These are phyloP conservation scores for Ambrosia hybrid DNA, from an alignment of 140 eudicot species.

Conservation along the genomic window DNA sequence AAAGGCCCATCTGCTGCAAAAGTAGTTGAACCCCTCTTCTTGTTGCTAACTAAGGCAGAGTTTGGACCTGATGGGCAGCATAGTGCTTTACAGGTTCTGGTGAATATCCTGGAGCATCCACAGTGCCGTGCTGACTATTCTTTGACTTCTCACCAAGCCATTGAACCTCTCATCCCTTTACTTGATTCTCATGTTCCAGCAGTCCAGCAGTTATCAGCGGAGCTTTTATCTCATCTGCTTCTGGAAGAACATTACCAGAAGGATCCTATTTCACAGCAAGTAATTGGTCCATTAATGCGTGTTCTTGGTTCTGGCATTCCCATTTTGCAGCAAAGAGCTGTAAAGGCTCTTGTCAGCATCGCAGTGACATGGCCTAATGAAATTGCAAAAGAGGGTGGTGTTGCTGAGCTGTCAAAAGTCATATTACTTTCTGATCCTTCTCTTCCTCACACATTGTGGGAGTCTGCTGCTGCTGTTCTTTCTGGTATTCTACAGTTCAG, in stretches of 20 bases:
- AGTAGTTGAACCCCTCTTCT: conserved; percentile 91
- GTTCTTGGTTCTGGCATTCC: conserved; percentile 87
- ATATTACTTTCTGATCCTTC: conserved; percentile 75
- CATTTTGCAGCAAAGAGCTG: conserved; percentile 90
- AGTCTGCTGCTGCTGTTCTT: conserved; percentile 82
- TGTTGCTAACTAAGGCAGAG: conserved; percentile 61
- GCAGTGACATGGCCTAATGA: too few relatives aligned
- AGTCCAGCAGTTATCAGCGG: conserved; percentile 94
- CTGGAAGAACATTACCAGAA: conserved; percentile 87
- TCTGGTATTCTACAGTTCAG: conserved; percentile 88
- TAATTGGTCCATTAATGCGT: conserved; percentile 85
- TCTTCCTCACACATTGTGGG: conserved; percentile 93
- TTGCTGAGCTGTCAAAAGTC: conserved; percentile 22
- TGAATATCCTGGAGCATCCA: conserved; percentile 85
- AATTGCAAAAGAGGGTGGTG: too few relatives aligned
- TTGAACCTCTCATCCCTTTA: conserved; percentile 85
- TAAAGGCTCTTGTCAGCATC: conserved; percentile 66
- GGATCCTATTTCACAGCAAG: conserved; percentile 73
- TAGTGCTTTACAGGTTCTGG: conserved; percentile 89
- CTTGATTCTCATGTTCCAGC: conserved; percentile 85
- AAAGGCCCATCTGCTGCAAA: conserved; percentile 94
- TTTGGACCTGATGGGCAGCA: conserved; percentile 98
- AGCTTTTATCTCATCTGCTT: conserved; percentile 85
- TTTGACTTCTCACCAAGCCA: conserved; percentile 79
- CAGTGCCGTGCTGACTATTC: conserved; percentile 84